Evolutionary conservation across 192 early-diverging fungal genomes (phyloP).

Genomic region (Lobosporangium transversale): DNA sequence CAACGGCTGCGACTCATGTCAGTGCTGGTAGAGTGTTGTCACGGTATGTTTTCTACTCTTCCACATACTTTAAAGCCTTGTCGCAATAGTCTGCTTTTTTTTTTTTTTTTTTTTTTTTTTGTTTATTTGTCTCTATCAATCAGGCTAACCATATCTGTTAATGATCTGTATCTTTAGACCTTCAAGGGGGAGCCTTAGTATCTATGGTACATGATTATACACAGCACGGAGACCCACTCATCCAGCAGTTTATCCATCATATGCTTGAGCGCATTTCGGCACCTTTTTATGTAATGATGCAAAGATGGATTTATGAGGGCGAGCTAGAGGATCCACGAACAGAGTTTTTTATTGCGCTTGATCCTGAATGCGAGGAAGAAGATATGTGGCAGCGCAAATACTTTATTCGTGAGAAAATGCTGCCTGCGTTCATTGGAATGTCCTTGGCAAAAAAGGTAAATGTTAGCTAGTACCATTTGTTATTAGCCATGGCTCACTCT

Average conservation of each 20-base stretch:
- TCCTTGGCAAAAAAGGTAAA: slow-evolving; percentile 82
- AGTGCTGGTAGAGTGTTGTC: slow-evolving; percentile 71
- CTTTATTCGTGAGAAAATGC: slow-evolving; percentile 76
- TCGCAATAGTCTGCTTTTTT: too few species aligned
- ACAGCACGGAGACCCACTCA: slow-evolving; percentile 93
- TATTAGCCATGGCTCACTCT: too few species aligned
- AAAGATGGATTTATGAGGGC: slow-evolving; percentile 93
- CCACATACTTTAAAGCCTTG: too few species aligned
- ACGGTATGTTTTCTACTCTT: slow-evolving; percentile 41
- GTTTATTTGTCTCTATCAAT: too few species aligned
- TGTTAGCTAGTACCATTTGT: too few species aligned
- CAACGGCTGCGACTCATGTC: slow-evolving; percentile 81
- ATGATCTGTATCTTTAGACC: slow-evolving; percentile 30
- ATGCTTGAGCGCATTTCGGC: slow-evolving; percentile 79
- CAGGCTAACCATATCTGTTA: background rate
- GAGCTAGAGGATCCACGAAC: slow-evolving; percentile 91
- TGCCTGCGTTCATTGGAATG: slow-evolving; percentile 85
- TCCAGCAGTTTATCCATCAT: slow-evolving; percentile 77
- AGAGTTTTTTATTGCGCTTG: slow-evolving; percentile 89
- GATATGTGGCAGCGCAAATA: slow-evolving; percentile 89
- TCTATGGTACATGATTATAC: slow-evolving; percentile 83
- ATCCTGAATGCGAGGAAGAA: slow-evolving; percentile 65
- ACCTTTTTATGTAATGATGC: slow-evolving; percentile 93
- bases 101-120: too few species aligned
- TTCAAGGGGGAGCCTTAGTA: slow-evolving; percentile 77